Evolutionary conservation across 2,329 filamentous ascomycete genomes (phyloP).

Genomic region (Pseudomassariella vexata): DNA sequence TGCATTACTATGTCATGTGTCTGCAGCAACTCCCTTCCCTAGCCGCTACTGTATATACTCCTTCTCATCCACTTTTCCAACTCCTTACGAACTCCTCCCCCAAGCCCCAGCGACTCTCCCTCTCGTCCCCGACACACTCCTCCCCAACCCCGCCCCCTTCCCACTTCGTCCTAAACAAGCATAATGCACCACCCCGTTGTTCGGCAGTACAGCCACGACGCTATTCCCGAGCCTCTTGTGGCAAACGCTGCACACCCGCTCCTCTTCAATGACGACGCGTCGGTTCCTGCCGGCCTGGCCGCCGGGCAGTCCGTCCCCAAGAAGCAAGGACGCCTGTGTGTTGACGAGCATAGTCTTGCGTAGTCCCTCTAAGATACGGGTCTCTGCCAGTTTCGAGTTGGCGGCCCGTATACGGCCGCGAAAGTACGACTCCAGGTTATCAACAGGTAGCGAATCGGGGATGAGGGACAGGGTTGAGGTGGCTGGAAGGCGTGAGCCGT

Average conservation of each 20-base stretch:
- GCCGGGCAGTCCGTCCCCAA: constrained; percentile 60
- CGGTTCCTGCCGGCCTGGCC: constrained; percentile 49
- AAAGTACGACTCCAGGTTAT: constrained; percentile 85
- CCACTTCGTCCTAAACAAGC: constrained; percentile 57
- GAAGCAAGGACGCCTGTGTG: constrained; percentile 64
- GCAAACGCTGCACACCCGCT: constrained; percentile 85
- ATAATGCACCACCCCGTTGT: constrained; percentile 77
- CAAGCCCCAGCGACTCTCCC: constrained; percentile 22
- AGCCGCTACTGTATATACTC: background rate
- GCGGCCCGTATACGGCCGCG: constrained; percentile 81
- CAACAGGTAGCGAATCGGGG: constrained; percentile 71
- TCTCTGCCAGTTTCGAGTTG: constrained; percentile 75
- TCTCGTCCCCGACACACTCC: constrained; percentile 24
- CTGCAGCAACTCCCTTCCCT: background rate
- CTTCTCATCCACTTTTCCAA: background rate
- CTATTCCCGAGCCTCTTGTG: constrained; percentile 89
- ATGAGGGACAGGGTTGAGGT: constrained; percentile 81
- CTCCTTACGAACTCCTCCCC: constrained; percentile 16
- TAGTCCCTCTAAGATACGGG: constrained; percentile 69
- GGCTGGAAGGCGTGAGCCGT: constrained; percentile 86
- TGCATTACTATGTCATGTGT: background rate
- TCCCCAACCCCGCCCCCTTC: constrained; percentile 24
- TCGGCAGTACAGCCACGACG: constrained; percentile 83
- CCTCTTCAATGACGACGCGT: constrained; percentile 78
- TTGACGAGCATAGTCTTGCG: constrained; percentile 75